Base-by-base conservation (phyloP, 805 yeast species). In the Teunomyces funiuensis region DNA sequence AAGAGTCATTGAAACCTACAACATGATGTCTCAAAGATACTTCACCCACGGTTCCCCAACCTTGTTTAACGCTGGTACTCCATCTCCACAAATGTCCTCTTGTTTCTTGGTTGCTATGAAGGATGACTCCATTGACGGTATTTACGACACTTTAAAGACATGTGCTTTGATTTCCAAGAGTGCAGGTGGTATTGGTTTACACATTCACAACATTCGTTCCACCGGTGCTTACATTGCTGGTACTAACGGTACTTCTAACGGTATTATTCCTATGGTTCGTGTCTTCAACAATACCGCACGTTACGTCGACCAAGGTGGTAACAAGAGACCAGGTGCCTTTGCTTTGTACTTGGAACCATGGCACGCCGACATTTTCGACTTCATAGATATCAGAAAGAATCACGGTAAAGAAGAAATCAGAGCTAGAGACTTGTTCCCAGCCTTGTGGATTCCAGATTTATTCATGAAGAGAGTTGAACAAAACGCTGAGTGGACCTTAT, bases 41-140 rank as follows among this genome's bases (percentile, higher is more conserved):
- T 79, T 77, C 63, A 77, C 80, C 26, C 83, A 78, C 57, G 83
- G 82, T 37, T 77, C 82, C 23, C 83, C 83, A 39, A 78, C 83
- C 18, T 67, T 78, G 46, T 79, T 79, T 63, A 78, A 78, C 52
- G 79, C 83, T 20, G 83, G 83, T 57, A 78, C 83, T 28, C 80
- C 80, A 40, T 66, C 60, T 46, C 80, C 81, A 14, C 80, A 76
- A 55, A 72, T 79, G 80, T 77, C 82, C 15, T 78, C 83, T 18
- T 79, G 83, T 60, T 79, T 78, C 74, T 67, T 79, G 43, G 77
- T 79, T 30, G 83, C 82, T 36, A 78, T 79, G 83, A 66, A 75
- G 53, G 83, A 78, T 27, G 83, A 78, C 60, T 78, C 83, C 33
- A 79, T 78, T 43, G 83, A 79, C 37, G 83, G 83, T 45, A 79